phyloP scores from a whole-genome alignment of 139 green algal species.

The Haematococcus lacustris region DNA sequence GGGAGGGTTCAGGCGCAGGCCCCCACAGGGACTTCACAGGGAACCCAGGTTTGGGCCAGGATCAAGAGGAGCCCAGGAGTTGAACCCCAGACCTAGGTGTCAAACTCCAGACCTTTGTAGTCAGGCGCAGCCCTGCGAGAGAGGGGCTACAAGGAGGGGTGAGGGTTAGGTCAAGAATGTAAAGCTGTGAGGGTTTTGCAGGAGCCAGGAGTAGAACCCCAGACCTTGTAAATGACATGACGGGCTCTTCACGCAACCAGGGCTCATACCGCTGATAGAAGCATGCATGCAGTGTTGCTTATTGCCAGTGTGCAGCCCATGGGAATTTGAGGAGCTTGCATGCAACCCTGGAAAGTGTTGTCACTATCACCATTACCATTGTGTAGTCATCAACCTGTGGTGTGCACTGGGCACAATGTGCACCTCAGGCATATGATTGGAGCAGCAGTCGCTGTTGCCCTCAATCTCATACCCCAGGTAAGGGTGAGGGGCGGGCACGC shows the following conservation, averaged over 20 bases:
- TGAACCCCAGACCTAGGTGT: no score
- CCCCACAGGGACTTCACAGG: background rate
- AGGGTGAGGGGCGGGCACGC: background rate
- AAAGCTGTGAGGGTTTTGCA: no score
- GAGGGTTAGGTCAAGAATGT: no score
- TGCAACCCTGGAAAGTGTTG: background rate
- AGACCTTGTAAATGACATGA: no score
- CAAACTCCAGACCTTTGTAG: no score
- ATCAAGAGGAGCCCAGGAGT: no score
- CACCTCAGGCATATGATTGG: conserved; percentile 58
- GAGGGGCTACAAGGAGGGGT: no score
- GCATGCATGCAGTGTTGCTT: background rate
- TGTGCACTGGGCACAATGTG: background rate
- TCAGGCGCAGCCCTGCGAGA: no score
- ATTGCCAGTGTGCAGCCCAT: background rate
- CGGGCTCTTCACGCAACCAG: background rate
- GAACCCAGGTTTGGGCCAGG: no score
- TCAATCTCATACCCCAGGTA: conserved; percentile 37
- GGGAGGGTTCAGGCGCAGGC: background rate
- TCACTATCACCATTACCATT: background rate
- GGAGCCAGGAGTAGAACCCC: no score
- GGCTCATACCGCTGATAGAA: background rate
- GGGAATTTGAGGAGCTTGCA: background rate
- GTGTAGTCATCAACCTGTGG: background rate
- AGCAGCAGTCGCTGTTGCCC: conserved; percentile 52